These are phyloP conservation scores for Coemansia sp. DNA, from an alignment of 192 early-diverging fungal species.

Conservation along the genomic window DNA sequence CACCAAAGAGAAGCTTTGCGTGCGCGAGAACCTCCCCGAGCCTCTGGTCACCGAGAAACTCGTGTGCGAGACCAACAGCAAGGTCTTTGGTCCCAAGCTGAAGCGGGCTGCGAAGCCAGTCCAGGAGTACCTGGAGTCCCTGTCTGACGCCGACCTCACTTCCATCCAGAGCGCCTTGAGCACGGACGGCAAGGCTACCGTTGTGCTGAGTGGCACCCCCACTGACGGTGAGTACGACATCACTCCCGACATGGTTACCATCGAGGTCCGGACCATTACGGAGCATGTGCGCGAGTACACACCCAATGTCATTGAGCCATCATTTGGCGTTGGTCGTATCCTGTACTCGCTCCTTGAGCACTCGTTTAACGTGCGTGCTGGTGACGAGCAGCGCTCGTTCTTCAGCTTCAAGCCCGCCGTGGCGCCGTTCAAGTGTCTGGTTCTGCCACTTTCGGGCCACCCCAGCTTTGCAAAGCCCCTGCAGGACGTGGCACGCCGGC, in stretches of 20 bases:
- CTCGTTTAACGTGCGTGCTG: constrained; percentile 86
- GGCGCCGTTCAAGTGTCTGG: constrained; percentile 93
- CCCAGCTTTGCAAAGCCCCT: constrained; percentile 77
- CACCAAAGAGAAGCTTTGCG: constrained; percentile 91
- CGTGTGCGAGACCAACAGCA: constrained; percentile 88
- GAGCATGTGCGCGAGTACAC: constrained; percentile 87
- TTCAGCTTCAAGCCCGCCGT: constrained; percentile 90
- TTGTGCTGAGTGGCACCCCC: constrained; percentile 28
- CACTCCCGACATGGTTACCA: constrained; percentile 49
- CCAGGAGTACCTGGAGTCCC: constrained; percentile 68
- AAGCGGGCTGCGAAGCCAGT: constrained; percentile 92
- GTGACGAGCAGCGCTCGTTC: constrained; percentile 87
- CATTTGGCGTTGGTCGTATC: constrained; percentile 99
- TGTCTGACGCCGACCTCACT: constrained; percentile 61
- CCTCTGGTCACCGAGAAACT: constrained; percentile 77
- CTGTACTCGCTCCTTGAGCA: constrained; percentile 97
- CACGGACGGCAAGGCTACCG: constrained; percentile 29
- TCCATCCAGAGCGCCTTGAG: constrained; percentile 53
- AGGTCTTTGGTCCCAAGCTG: constrained; percentile 92
- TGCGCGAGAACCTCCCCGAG: constrained; percentile 85
- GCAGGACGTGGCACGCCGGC: constrained; percentile 61
- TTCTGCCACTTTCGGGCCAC: constrained; percentile 85
- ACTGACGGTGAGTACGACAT: constrained; percentile 45
- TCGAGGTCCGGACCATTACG: constrained; percentile 48
- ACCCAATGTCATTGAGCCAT: constrained; percentile 99